Percentiles rank a stretch among this genome's conserved stretches.
Conservation (phyloP, 108 stramenopile species). For the Nitzschia sp. region DNA sequence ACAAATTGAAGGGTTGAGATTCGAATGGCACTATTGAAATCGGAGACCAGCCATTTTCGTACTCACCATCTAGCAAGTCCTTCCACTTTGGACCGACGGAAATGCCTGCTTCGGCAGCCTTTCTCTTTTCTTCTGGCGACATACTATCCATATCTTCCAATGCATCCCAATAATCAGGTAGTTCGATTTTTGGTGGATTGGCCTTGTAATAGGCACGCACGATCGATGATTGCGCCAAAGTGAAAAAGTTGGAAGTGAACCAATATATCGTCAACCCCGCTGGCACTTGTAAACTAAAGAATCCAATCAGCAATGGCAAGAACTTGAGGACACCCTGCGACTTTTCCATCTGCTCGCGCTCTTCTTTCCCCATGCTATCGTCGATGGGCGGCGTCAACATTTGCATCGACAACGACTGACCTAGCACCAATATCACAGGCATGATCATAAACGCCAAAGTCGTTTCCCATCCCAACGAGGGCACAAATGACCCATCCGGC, state of each 20-base stretch:
- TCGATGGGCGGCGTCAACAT: constrained; percentile 80
- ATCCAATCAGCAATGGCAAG: constrained; percentile 93
- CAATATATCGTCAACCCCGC: constrained; percentile 96
- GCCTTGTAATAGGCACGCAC: constrained; percentile 78
- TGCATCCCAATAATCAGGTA: constrained; percentile 88
- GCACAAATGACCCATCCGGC: constrained; percentile 55
- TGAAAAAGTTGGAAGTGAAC: constrained; percentile 91
- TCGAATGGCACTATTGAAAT: no score
- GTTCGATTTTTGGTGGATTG: constrained; percentile 83
- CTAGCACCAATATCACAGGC: constrained; percentile 86
- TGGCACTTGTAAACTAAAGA: constrained; percentile 93
- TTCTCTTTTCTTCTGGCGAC: constrained; percentile 74
- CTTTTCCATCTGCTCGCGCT: constrained; percentile 62
- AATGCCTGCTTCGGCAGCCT: constrained; percentile 77
- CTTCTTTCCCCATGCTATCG: constrained; percentile 63
- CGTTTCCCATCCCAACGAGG: constrained; percentile 91
- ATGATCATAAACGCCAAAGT: constrained; percentile 89
- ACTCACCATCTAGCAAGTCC: constrained; percentile 59
- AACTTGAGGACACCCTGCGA: constrained; percentile 84
- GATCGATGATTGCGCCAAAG: constrained; percentile 74
- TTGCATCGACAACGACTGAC: constrained; percentile 86
- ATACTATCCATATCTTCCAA: constrained; percentile 72
- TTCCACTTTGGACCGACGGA: constrained; percentile 72
- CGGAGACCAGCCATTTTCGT: no score
- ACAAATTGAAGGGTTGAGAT: no score